These are phyloP conservation scores for Nitzschia sp. DNA, from an alignment of 108 stramenopile genomes.

Conservation along the genomic window DNA sequence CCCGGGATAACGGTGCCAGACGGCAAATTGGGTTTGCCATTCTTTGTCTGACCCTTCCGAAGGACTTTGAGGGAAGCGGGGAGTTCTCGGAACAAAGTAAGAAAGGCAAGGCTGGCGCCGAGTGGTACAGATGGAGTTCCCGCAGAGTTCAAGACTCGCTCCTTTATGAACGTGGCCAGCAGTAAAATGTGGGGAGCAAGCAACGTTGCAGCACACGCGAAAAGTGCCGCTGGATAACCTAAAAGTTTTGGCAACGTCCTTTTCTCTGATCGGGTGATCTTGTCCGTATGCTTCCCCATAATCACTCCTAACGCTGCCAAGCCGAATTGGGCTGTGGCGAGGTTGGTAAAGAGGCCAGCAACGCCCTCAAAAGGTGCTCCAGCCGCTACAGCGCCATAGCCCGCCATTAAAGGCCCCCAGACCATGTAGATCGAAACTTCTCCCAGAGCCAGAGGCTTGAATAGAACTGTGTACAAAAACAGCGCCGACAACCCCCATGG, in stretches of 20 bases:
- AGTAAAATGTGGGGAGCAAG: conserved; percentile 6
- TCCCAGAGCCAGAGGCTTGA: conserved; percentile 17
- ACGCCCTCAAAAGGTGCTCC: background rate
- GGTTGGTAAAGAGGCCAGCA: conserved; percentile 1
- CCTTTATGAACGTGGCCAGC: conserved; percentile 1
- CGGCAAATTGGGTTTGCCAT: conserved; percentile 1
- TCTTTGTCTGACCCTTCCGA: background rate
- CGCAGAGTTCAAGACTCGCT: background rate
- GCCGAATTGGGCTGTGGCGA: conserved; percentile 6
- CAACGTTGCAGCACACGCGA: background rate
- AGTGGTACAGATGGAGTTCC: conserved; percentile 1
- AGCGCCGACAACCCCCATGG: conserved; percentile 9
- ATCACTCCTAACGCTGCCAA: conserved; percentile 11
- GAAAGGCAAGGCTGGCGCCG: conserved; percentile 6
- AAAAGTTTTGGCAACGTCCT: conserved; percentile 1
- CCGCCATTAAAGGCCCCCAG: conserved; percentile 19
- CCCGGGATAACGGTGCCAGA: background rate
- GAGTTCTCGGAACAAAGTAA: conserved; percentile 10
- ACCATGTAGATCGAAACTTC: conserved; percentile 11
- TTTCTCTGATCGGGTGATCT: conserved; percentile 12
- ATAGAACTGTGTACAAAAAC: conserved; percentile 12
- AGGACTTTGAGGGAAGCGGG: background rate
- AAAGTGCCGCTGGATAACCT: conserved; percentile 4
- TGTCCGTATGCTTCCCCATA: conserved; percentile 21
- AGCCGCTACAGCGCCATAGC: conserved; percentile 8